Conservation (phyloP, 2,329 filamentous ascomycete species). For the Xylariaceae sp. region DNA sequence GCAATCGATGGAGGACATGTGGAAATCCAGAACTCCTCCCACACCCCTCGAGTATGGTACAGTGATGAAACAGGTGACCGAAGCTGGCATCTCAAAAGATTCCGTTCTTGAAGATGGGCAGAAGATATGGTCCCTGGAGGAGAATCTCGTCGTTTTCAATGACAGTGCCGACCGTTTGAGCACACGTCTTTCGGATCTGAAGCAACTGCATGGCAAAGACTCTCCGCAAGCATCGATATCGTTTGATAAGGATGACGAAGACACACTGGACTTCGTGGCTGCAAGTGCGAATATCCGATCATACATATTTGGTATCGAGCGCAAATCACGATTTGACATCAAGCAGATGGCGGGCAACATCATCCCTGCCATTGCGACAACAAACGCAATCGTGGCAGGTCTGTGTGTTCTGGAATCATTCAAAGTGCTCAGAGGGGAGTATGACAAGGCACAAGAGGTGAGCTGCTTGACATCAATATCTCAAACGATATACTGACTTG, state of each 20-base stretch:
- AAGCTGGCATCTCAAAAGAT: conserved; percentile 48
- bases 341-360: conserved; percentile 99
- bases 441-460: conserved; percentile 70
- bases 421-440: conserved; percentile 77
- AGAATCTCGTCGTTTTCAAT: conserved; percentile 82
- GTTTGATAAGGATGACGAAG: conserved; percentile 96
- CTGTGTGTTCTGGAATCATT: conserved; percentile 90
- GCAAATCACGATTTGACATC: conserved; percentile 89
- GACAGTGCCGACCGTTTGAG: conserved; percentile 78
- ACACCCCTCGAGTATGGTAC: conserved; percentile 66
- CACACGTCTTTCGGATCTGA: conserved; percentile 64
- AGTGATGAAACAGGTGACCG: conserved; percentile 50
- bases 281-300: conserved; percentile 88
- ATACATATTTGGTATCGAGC: conserved; percentile 80
- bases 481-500: conserved; percentile 8
- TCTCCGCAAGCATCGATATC: conserved; percentile 62
- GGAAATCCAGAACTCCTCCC: conserved; percentile 77
- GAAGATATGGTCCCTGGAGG: conserved; percentile 71
- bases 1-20: conserved; percentile 90
- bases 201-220: conserved; percentile 41
- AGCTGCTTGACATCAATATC: background rate
- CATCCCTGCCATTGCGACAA: conserved; percentile 96
- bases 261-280: conserved; percentile 92
- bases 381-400: conserved; percentile 92
- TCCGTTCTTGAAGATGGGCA: conserved; percentile 64